Evolutionary conservation across 2,329 filamentous ascomycete genomes (phyloP).

Genomic region (Arthrobotrys sinensis): DNA sequence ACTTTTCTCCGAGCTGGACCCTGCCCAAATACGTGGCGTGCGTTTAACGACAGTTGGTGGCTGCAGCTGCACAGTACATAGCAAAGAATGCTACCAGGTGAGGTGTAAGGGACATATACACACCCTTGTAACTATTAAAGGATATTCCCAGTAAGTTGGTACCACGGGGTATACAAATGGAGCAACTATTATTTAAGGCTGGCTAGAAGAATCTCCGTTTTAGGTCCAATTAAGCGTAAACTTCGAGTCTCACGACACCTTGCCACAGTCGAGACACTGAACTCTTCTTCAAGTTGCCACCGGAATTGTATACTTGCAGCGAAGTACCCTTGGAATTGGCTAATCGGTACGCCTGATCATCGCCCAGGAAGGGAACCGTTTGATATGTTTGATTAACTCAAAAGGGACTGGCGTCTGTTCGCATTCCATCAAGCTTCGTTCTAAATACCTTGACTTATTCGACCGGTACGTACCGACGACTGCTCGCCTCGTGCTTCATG

Average conservation of each 20-base stretch:
- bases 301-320: background rate
- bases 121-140: slow-evolving; percentile 8
- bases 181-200: slow-evolving; percentile 4
- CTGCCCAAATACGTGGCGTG: slow-evolving; percentile 24
- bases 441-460: slow-evolving; percentile 21
- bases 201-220: background rate
- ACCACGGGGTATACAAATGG: slow-evolving; percentile 1
- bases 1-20: slow-evolving; percentile 15
- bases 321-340: background rate
- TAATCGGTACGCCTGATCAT: slow-evolving; percentile 16
- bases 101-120: slow-evolving; percentile 30
- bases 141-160: slow-evolving; percentile 8
- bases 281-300: slow-evolving; percentile 13
- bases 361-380: slow-evolving; percentile 7
- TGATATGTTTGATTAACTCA: slow-evolving; percentile 20
- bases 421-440: slow-evolving; percentile 1
- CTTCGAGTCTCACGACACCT: background rate
- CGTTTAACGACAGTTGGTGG: slow-evolving; percentile 15
- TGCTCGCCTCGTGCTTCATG: slow-evolving; percentile 23
- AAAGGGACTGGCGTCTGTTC: slow-evolving; percentile 10
- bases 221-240: slow-evolving; percentile 1
- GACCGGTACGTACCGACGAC: slow-evolving; percentile 25
- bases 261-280: background rate
- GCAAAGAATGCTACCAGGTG: background rate
- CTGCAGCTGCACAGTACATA: slow-evolving; percentile 19